Evolutionary conservation across 1,139 yeast species (phyloP).

Genomic region (Kodamaea derodonti): DNA sequence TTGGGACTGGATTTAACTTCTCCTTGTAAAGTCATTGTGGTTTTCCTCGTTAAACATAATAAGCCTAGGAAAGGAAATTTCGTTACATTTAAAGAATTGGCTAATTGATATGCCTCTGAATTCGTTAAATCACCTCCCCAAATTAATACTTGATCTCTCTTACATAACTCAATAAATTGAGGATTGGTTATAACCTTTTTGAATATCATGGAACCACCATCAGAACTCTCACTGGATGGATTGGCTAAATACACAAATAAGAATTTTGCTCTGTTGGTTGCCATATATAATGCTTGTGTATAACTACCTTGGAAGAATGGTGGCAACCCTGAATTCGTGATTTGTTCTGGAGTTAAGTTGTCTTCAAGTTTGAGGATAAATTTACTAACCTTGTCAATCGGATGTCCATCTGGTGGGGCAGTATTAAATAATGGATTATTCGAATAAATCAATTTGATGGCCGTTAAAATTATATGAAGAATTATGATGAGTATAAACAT

Average conservation of each 20-base stretch:
- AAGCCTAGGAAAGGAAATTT: conserved; percentile 79
- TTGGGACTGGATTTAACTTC: conserved; percentile 49
- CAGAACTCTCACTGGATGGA: conserved; percentile 65
- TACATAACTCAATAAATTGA: conserved; percentile 42
- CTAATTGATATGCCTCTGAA: conserved; percentile 81
- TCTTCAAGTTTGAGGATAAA: conserved; percentile 37
- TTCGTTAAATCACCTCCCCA: conserved; percentile 90
- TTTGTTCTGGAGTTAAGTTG: conserved; percentile 22
- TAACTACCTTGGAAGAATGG: conserved; percentile 71
- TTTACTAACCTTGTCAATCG: conserved; percentile 32
- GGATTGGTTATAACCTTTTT: conserved; percentile 54
- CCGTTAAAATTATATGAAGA: not conserved
- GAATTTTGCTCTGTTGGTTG: conserved; percentile 66
- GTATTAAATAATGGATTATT: conserved; percentile 1
- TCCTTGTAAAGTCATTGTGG: conserved; percentile 58
- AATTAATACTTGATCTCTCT: conserved; percentile 44
- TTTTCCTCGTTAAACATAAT: conserved; percentile 52
- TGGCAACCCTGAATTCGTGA: conserved; percentile 23
- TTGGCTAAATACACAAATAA: conserved; percentile 72
- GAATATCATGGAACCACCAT: conserved; percentile 40
- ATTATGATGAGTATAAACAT: conserved; percentile 14
- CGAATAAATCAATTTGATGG: not conserved
- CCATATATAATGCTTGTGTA: conserved; percentile 66
- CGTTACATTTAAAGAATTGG: conserved; percentile 69
- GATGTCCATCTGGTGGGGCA: conserved; percentile 16